phyloP scores from a whole-genome alignment of 805 yeast species.

The Metschnikowia peoriensis region DNA sequence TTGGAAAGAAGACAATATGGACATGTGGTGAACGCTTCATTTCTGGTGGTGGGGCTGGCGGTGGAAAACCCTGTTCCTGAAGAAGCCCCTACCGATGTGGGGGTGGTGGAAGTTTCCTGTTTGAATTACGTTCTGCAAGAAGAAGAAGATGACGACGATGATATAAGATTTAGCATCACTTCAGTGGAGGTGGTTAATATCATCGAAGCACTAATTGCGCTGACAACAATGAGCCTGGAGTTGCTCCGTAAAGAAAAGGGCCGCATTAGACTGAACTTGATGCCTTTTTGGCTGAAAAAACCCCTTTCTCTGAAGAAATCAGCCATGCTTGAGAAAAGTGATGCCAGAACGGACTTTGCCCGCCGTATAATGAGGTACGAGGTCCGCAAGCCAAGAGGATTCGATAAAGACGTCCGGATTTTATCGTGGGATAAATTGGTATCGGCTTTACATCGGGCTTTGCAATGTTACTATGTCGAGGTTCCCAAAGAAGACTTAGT shows the following conservation, averaged over 20 bases:
- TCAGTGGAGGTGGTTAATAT: constrained; percentile 66
- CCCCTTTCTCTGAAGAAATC: constrained; percentile 50
- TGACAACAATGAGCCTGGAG: constrained; percentile 42
- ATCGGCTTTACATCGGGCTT: constrained; percentile 60
- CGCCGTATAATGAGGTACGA: constrained; percentile 65
- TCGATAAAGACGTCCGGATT: constrained; percentile 65
- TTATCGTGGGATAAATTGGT: constrained; percentile 58
- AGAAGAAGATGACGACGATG: constrained; percentile 18
- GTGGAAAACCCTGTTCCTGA: constrained; percentile 44
- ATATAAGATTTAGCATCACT: constrained; percentile 50
- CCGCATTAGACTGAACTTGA: constrained; percentile 62
- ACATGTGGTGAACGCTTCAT: constrained; percentile 45
- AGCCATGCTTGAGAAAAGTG: constrained; percentile 14
- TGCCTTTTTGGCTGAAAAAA: constrained; percentile 64
- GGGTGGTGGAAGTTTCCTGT: constrained; percentile 60
- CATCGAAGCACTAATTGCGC: constrained; percentile 59
- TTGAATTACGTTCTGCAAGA: constrained; percentile 42
- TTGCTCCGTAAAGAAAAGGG: constrained; percentile 63
- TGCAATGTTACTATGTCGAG: constrained; percentile 64
- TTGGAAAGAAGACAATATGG: constrained; percentile 54
- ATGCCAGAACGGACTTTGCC: constrained; percentile 45
- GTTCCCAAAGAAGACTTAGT: constrained; percentile 35
- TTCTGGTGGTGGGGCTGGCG: constrained; percentile 50
- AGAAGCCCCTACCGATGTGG: constrained; percentile 39
- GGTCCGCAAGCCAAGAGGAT: constrained; percentile 62